phyloP scores from a whole-genome alignment of 1,139 yeast genomes.

The Protomyces lactucae-debilis region DNA sequence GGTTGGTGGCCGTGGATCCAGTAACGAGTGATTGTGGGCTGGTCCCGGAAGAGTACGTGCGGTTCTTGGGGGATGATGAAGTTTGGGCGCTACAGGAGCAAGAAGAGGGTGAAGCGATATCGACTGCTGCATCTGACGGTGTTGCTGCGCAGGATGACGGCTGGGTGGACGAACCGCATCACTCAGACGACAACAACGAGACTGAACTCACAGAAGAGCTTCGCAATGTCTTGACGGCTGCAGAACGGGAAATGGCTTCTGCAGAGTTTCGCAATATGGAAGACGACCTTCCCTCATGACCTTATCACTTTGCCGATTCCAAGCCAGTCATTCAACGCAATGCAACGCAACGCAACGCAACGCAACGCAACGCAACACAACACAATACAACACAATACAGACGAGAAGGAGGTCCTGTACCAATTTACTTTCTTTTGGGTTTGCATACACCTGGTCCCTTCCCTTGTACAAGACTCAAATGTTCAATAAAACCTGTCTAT shows the following conservation, averaged over 20 bases:
- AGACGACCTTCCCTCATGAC: background rate
- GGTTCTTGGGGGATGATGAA: slow-evolving; percentile 41
- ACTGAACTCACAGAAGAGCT: background rate
- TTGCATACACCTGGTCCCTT: background rate
- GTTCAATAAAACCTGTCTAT: too few relatives aligned
- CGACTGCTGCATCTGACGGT: background rate
- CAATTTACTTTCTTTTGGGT: background rate
- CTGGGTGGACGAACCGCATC: slow-evolving; percentile 1
- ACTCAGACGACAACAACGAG: background rate
- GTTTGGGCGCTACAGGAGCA: background rate
- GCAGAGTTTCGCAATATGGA: background rate
- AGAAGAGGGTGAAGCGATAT: background rate
- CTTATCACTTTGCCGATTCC: background rate
- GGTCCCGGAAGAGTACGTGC: slow-evolving; percentile 93
- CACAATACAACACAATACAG: background rate
- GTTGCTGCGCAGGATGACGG: background rate
- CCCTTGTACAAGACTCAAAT: background rate
- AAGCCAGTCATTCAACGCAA: too few relatives aligned
- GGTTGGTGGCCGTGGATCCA: slow-evolving; percentile 92
- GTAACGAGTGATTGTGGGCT: slow-evolving; percentile 69
- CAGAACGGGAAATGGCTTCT: background rate
- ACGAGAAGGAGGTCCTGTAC: background rate
- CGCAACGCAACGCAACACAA: background rate
- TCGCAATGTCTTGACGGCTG: background rate
- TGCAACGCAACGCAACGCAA: background rate